phyloP scores from a whole-genome alignment of 768 basidiomycete species.

The Amanita molliuscula region DNA sequence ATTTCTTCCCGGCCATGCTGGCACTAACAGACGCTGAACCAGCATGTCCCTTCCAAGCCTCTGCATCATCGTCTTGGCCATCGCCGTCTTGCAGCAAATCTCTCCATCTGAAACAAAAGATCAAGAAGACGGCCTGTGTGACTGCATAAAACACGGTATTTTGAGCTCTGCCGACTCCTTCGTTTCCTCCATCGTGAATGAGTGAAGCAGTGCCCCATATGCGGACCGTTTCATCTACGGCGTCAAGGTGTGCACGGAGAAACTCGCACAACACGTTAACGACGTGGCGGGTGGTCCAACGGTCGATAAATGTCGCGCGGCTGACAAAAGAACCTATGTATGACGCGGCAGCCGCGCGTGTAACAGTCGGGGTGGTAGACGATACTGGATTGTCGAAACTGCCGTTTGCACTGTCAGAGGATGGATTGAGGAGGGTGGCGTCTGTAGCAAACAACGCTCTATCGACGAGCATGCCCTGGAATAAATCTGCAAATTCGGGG shows the following conservation, averaged over 20 bases:
- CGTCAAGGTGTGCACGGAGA: slow-evolving; percentile 66
- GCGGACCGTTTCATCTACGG: slow-evolving; percentile 42
- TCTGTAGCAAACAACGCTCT: slow-evolving; percentile 56
- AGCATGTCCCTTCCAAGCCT: slow-evolving; percentile 10
- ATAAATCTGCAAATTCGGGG: slow-evolving; percentile 81
- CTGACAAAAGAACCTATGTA: slow-evolving; percentile 92
- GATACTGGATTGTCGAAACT: slow-evolving; percentile 16
- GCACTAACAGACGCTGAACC: neutral
- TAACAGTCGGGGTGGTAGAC: slow-evolving; percentile 49
- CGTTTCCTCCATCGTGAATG: slow-evolving; percentile 12
- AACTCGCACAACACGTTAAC: slow-evolving; percentile 82
- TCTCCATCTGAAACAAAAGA: slow-evolving; percentile 97
- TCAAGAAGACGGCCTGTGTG: slow-evolving; percentile 83
- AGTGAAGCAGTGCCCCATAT: slow-evolving; percentile 21
- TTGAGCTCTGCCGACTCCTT: slow-evolving; percentile 21
- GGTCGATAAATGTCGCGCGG: slow-evolving; percentile 78
- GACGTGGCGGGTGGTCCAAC: slow-evolving; percentile 61
- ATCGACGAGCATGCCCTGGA: slow-evolving; percentile 90
- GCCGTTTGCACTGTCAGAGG: neutral
- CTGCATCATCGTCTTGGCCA: slow-evolving; percentile 46
- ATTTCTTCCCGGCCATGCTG: slow-evolving; percentile 28
- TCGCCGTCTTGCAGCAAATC: slow-evolving; percentile 61
- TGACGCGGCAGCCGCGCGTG: slow-evolving; percentile 84
- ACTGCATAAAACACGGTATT: slow-evolving; percentile 87
- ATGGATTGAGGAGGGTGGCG: slow-evolving; percentile 10